Conservation (phyloP, 1,139 yeast species). For the Nakaseomyces glabratus region DNA sequence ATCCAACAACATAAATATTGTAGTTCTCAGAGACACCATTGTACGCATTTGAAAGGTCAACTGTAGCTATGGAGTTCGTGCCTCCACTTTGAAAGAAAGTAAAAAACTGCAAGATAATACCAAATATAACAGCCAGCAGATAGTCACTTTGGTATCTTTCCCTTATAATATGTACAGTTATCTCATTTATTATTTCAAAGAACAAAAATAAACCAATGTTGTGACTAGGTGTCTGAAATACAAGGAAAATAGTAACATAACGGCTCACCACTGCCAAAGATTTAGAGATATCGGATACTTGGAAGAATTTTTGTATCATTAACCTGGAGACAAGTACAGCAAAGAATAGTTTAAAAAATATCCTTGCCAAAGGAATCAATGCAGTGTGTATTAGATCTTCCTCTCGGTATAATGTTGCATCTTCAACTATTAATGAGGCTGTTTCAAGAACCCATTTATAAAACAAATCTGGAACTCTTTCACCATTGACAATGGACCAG, state of each 20-base stretch:
- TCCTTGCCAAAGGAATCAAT: slow-evolving; percentile 29
- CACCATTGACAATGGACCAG: slow-evolving; percentile 38
- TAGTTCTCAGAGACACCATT: slow-evolving; percentile 68
- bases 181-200: slow-evolving; percentile 35
- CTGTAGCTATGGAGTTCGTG: slow-evolving; percentile 84
- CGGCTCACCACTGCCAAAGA: slow-evolving; percentile 32
- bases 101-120: slow-evolving; percentile 51
- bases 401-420: background rate
- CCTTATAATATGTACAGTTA: slow-evolving; percentile 10
- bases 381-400: slow-evolving; percentile 11
- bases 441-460: background rate
- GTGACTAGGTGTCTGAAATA: slow-evolving; percentile 59
- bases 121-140: slow-evolving; percentile 16
- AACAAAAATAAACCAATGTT: slow-evolving; percentile 64
- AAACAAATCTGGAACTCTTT: slow-evolving; percentile 11
- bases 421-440: background rate
- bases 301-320: slow-evolving; percentile 14
- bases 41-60: slow-evolving; percentile 84
- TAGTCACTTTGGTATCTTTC: slow-evolving; percentile 11
- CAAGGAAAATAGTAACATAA: slow-evolving; percentile 46
- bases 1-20: slow-evolving; percentile 63
- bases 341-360: slow-evolving; percentile 26
- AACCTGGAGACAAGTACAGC: slow-evolving; percentile 28
- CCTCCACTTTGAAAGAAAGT: slow-evolving; percentile 84
- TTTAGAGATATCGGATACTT: slow-evolving; percentile 6